phyloP scores from a whole-genome alignment of 2,329 filamentous ascomycete species.

The Fusarium austroafricanum region DNA sequence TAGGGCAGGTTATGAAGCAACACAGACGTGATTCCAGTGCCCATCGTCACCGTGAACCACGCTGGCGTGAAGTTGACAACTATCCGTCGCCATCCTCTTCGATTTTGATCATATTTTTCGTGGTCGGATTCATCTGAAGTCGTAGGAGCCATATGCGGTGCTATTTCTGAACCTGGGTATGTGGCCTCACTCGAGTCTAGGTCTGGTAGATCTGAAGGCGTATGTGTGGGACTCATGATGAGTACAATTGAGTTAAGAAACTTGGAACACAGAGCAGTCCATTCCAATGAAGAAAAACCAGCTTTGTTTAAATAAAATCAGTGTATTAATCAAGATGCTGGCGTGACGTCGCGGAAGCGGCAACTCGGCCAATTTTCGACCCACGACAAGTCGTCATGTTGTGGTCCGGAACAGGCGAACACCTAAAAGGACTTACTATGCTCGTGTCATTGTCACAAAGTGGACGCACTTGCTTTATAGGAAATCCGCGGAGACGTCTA shows the following conservation, averaged over 20 bases:
- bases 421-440: not conserved
- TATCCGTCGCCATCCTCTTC: slow-evolving; percentile 29
- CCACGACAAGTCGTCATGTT: slow-evolving; percentile 18
- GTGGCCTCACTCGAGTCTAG: slow-evolving; percentile 14
- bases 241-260: not conserved
- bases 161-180: slow-evolving; percentile 14
- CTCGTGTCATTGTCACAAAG: slow-evolving; percentile 1
- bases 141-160: not conserved
- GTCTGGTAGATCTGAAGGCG: not conserved
- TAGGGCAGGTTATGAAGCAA: slow-evolving; percentile 70
- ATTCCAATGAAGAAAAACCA: not conserved
- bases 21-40: slow-evolving; percentile 71
- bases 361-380: slow-evolving; percentile 18
- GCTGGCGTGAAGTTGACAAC: slow-evolving; percentile 25
- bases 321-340: not conserved
- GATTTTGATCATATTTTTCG: not conserved
- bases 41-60: slow-evolving; percentile 65
- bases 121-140: not conserved
- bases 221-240: slow-evolving; percentile 12
- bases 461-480: slow-evolving; percentile 9
- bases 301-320: slow-evolving; percentile 2
- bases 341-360: slow-evolving; percentile 25
- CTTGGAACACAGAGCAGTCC: not conserved
- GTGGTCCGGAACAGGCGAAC: not conserved
- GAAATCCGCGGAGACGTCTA: slow-evolving; percentile 18